Evolutionary conservation across 75 land plant genomes (phyloP).

Genomic region (Adiantum capillusveneris): DNA sequence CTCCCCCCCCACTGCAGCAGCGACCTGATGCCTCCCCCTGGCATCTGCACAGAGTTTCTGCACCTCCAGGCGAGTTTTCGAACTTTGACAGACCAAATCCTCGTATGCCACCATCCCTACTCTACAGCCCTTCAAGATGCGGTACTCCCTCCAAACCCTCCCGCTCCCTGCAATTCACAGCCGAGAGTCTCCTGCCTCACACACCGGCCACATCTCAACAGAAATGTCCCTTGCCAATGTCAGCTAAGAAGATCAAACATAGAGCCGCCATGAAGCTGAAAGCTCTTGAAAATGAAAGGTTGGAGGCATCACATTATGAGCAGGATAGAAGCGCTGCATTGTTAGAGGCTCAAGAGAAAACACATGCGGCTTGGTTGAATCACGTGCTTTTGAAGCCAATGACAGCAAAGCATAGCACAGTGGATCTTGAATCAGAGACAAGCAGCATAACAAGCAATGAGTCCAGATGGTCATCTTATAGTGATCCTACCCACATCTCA

Average conservation of each 20-base stretch:
- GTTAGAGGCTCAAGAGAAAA: conserved; percentile 37
- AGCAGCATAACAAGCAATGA: neutral
- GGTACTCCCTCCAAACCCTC: no score
- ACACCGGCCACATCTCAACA: neutral
- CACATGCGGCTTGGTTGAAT: conserved; percentile 64
- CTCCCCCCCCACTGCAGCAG: no score
- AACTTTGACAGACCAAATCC: no score
- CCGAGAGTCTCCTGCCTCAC: neutral
- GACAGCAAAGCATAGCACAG: neutral
- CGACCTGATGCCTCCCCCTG: no score
- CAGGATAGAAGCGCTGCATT: conserved; percentile 38
- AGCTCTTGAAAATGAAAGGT: conserved; percentile 53
- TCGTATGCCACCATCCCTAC: no score
- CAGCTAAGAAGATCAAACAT: neutral
- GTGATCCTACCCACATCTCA: neutral
- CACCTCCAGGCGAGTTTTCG: no score
- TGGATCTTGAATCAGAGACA: neutral
- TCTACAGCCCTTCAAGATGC: no score
- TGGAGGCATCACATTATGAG: conserved; percentile 42
- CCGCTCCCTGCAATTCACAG: neutral
- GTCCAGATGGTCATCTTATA: conserved; percentile 8
- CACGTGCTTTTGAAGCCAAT: conserved; percentile 47
- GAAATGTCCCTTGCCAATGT: neutral
- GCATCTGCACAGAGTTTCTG: no score
- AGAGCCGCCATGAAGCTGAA: conserved; percentile 29